Base-by-base conservation (phyloP, 495 filamentous ascomycete species). In the Aspergillus bertholletiae region DNA sequence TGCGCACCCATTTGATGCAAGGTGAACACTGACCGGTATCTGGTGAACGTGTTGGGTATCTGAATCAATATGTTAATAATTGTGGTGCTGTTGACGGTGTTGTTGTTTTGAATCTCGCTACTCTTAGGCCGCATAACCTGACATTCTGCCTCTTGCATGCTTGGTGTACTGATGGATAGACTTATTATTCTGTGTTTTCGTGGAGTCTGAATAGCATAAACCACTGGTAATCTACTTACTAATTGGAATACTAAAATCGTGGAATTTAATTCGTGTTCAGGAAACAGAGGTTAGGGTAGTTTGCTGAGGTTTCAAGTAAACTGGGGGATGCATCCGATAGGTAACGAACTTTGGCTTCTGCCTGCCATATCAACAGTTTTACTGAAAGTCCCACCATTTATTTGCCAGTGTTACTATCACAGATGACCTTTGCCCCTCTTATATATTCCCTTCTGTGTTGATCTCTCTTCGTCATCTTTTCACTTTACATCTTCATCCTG, bases 1-100 rank as follows among this genome's bases (percentile, higher is more conserved):
- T 71, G 66, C 68, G 73, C 9, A 30, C 57, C 12, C 73, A 76
- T 56, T 46, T 71, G 23, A 45, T 62, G 23, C 17, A 12, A n/a
- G 34, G 17, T 37, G 13, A 37, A 15, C 17, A 15, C 34, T 37
- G 34, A 37, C 11, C 9, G 2, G 34, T 37, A 5, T 5, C 5
- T n/a, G 41, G 17, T 62, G 44, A 60, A 48, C 28, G 35, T 6
- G 22, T 43, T 45, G 27, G 22, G 3, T 35, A 1, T 30, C 13
- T 15, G 7, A 6, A 12, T 45, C 46, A 7, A 13, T 46, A 17
- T 44, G 2, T 44, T 44, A n/a, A 22, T 6, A 32, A 35, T 7
- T 43, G 28, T 46, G 9, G n/a, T 40, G 45, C 21, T 47, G n/a
- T 7, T 17, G 41, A 45, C n/a, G 23, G 2, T 45, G 41, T 11